Evolutionary conservation across 2,329 filamentous ascomycete genomes (phyloP).

Genomic region (Aspergillus sp.): DNA sequence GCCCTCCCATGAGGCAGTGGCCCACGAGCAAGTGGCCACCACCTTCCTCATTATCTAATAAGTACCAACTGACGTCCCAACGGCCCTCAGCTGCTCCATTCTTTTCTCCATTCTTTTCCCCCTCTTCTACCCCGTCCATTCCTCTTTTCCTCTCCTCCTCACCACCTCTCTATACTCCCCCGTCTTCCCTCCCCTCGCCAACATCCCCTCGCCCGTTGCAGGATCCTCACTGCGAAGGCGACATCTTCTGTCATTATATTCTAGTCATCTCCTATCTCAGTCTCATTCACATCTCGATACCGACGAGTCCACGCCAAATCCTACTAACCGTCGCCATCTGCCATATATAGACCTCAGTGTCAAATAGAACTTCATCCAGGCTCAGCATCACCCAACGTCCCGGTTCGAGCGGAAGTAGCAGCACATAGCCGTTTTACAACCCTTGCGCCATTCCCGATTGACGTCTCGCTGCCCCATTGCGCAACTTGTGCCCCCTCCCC

Average conservation of each 20-base stretch:
- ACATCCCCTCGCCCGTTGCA: not conserved
- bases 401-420: not conserved
- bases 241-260: not conserved
- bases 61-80: too few relatives aligned
- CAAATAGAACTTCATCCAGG: not conserved
- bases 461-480: not conserved
- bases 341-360: not conserved
- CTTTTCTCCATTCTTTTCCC: too few relatives aligned
- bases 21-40: too few relatives aligned
- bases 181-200: not conserved
- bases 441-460: not conserved
- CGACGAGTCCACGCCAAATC: not conserved
- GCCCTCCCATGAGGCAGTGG: too few relatives aligned
- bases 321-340: not conserved
- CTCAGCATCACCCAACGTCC: not conserved
- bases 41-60: too few relatives aligned
- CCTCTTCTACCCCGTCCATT: not conserved
- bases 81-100: too few relatives aligned
- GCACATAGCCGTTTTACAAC: not conserved
- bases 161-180: not conserved
- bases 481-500: not conserved
- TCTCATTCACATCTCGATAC: not conserved
- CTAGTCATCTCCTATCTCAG: not conserved
- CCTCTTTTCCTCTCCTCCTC: not conserved
- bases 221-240: not conserved